phyloP scores from a whole-genome alignment of 148 eudicot species.

The Amaranthus cruentus region DNA sequence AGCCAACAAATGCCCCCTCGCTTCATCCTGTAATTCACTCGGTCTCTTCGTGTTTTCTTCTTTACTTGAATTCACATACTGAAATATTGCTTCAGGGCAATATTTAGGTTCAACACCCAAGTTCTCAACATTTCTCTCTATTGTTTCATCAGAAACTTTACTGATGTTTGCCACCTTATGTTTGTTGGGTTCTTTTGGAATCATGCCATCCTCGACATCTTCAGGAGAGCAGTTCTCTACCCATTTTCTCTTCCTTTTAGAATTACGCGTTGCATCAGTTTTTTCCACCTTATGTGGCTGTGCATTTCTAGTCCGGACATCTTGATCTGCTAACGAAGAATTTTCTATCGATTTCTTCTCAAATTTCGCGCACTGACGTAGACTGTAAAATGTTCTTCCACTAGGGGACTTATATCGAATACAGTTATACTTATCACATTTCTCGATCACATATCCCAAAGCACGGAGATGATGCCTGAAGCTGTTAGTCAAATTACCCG shows the following conservation, averaged over 20 bases:
- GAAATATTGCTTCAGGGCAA: conserved; percentile 46
- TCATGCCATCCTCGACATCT: conserved; percentile 11
- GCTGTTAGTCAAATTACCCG: background rate
- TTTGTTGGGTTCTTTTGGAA: conserved; percentile 7
- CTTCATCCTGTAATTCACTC: conserved; percentile 26
- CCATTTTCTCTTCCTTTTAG: too few species aligned
- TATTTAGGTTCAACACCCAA: conserved; percentile 44
- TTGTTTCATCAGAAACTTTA: background rate
- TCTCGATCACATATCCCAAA: conserved; percentile 67
- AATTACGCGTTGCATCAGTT: too few species aligned
- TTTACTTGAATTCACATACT: conserved; percentile 25
- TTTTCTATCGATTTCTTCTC: background rate
- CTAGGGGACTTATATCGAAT: conserved; percentile 52
- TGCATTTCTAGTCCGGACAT: too few species aligned
- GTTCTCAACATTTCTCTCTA: conserved; percentile 2
- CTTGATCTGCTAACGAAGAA: too few species aligned
- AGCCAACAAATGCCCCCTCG: conserved; percentile 53
- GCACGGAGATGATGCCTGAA: conserved; percentile 49
- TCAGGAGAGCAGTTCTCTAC: conserved; percentile 18
- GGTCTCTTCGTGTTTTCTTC: background rate
- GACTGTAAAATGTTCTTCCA: conserved; percentile 35
- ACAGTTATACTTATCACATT: background rate
- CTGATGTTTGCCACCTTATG: background rate
- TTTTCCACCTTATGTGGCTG: too few species aligned
- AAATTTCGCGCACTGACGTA: conserved; percentile 19